Evolutionary conservation across 257 asterid species (phyloP), one percentile per base, ranked within the genome.

Genomic region (Thymus quinquecostatus): DNA sequence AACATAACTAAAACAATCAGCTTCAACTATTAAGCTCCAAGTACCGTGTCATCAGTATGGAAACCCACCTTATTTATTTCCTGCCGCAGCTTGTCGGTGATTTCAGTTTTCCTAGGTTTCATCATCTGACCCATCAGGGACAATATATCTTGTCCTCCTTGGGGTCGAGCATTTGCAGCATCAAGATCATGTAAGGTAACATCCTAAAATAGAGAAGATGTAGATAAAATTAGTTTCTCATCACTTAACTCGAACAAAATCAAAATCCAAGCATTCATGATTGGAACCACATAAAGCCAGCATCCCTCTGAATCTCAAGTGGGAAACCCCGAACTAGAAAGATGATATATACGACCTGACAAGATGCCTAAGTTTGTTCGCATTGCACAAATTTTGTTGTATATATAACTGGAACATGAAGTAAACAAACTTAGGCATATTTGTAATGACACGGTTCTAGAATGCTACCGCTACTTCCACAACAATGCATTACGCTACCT

Each of bases 121-220:
- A 91, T 86, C 97, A 94, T 82, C 86, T 94, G 99, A 51, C 97
- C 96, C 99, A 94, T 91, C 69, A 94, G 84, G 54, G 99, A 94
- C 84, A 94, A 70, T 81, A 94, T 91, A 83, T 94, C 99, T 80
- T 94, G 99, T 36, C 99, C 99, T 69, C 99, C 99, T 83, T 91
- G 99, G 49, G 97, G 97, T 36, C 97, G 82, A 79, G 99, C 99
- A 84, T 91, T 94, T 67, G 99, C 97, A 81, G 97, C 91, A 83
- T 94, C 99, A 67, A 94, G 93, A 81, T 94, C 97, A 80, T 94
- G 99, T 80, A 94, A 71, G 0, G 96, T 90, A 68, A 93, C 97
- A 83, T 90, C 97, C 98, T 92, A 78, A 44, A 47, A 58, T 2
- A 45, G 32, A 61, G 10, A 9, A 6, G 47, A 10, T 66, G 34